phyloP scores from a whole-genome alignment of 2,329 filamentous ascomycete genomes.

The Pezicula rhizophila region DNA sequence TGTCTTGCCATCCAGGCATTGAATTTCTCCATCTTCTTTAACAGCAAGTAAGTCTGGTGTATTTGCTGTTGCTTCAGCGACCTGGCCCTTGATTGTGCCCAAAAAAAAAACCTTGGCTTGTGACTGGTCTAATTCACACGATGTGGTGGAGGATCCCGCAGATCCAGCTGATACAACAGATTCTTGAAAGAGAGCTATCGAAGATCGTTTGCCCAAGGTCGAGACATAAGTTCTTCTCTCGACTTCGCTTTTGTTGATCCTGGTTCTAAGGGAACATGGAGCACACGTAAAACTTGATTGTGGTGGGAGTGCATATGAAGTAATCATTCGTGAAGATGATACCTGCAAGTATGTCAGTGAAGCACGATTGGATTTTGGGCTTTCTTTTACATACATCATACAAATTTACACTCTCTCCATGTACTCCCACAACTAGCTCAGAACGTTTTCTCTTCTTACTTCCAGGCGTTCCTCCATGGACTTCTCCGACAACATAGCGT shows the following conservation, averaged over 20 bases:
- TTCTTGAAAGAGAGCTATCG: constrained; percentile 56
- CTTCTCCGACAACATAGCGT: constrained; percentile 52
- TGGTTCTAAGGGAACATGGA: constrained; percentile 49
- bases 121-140: constrained; percentile 35
- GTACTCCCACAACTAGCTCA: constrained; percentile 57
- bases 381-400: constrained; percentile 48
- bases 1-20: constrained; percentile 53
- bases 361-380: neutral
- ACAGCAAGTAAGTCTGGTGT: constrained; percentile 45
- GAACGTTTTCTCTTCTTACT: constrained; percentile 57
- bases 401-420: constrained; percentile 60
- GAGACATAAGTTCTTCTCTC: constrained; percentile 57
- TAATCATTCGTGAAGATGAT: constrained; percentile 54
- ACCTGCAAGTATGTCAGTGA: constrained; percentile 37
- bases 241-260: constrained; percentile 37
- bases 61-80: constrained; percentile 5
- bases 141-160: constrained; percentile 44
- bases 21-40: constrained; percentile 53
- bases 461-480: constrained; percentile 52
- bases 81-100: constrained; percentile 23
- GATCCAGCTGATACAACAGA: constrained; percentile 44
- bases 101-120: constrained; percentile 36
- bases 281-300: constrained; percentile 59
- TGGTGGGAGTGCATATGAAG: constrained; percentile 61
- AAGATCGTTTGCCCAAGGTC: constrained; percentile 39